Conservation (phyloP, 148 eudicot species). For the Hydrangea macrophylla region DNA sequence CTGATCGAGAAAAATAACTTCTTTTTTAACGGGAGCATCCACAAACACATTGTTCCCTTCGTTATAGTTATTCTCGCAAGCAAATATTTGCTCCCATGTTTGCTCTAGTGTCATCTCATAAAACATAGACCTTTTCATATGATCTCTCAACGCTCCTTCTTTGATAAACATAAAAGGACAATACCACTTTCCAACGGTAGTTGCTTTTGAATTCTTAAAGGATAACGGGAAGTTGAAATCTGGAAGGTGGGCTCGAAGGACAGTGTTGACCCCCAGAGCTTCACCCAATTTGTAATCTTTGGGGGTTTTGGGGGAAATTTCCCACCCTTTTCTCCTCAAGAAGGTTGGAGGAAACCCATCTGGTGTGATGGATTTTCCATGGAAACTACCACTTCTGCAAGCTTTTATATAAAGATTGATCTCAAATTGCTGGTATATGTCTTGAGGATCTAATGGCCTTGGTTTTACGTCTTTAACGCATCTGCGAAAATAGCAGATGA, state of each 20-base stretch:
- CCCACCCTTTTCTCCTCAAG: slow-evolving; percentile 42
- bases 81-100: too few species aligned
- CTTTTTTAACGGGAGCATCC: slow-evolving; percentile 29
- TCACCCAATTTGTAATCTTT: slow-evolving; percentile 33
- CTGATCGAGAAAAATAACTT: slow-evolving; percentile 24
- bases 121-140: slow-evolving; percentile 26
- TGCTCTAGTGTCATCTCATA: slow-evolving; percentile 35
- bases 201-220: slow-evolving; percentile 6
- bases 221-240: slow-evolving; percentile 31
- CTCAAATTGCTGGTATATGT: slow-evolving; percentile 56
- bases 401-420: slow-evolving; percentile 12
- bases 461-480: slow-evolving; percentile 43
- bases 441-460: slow-evolving; percentile 43
- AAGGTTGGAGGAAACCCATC: slow-evolving; percentile 66
- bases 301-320: slow-evolving; percentile 23
- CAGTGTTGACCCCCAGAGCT: slow-evolving; percentile 46
- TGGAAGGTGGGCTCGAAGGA: slow-evolving; percentile 40
- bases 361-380: slow-evolving; percentile 42
- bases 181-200: slow-evolving; percentile 37
- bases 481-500: slow-evolving; percentile 37
- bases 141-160: slow-evolving; percentile 23
- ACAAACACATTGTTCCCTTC: slow-evolving; percentile 25
- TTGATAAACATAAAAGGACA: slow-evolving; percentile 39
- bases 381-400: slow-evolving; percentile 19
- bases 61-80: too few species aligned